A percentile compares a stretch with the other conserved stretches of the same genome.
Evolutionary conservation across 495 filamentous ascomycete species (phyloP).

Genomic region (Aspergillus ostianus): DNA sequence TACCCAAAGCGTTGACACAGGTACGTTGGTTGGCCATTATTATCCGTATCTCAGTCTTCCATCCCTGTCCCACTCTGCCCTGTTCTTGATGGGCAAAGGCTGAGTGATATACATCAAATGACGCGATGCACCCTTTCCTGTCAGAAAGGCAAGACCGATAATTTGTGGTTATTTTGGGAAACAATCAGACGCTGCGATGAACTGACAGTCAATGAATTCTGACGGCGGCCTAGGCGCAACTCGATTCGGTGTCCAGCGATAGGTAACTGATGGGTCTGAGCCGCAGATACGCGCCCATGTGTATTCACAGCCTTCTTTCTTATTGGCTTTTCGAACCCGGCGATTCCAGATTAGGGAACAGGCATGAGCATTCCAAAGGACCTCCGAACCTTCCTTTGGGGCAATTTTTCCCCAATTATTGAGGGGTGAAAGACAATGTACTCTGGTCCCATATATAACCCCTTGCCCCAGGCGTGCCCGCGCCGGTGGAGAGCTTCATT

Average conservation of each 20-base stretch:
- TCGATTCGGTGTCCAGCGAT: not conserved
- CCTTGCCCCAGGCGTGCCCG: not conserved
- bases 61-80: not conserved
- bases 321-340: not conserved
- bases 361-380: not conserved
- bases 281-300: not conserved
- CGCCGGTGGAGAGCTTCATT: not conserved
- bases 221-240: not conserved
- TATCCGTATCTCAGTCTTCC: not conserved
- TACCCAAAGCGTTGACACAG: constrained; percentile 2
- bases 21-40: not conserved
- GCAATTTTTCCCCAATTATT: not conserved
- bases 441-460: not conserved
- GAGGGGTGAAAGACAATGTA: not conserved
- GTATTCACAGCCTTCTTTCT: not conserved
- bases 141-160: not conserved
- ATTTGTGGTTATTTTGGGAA: not conserved
- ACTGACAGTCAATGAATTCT: not conserved
- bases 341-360: not conserved
- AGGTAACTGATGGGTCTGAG: not conserved
- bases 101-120: not conserved
- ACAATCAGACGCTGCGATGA: not conserved
- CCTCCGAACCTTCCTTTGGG: not conserved
- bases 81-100: not conserved
- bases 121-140: not conserved